Evolutionary conservation across 257 asterid species (phyloP), one percentile per base, ranked within the genome.

Genomic region (Solanum corneliomulleri): DNA sequence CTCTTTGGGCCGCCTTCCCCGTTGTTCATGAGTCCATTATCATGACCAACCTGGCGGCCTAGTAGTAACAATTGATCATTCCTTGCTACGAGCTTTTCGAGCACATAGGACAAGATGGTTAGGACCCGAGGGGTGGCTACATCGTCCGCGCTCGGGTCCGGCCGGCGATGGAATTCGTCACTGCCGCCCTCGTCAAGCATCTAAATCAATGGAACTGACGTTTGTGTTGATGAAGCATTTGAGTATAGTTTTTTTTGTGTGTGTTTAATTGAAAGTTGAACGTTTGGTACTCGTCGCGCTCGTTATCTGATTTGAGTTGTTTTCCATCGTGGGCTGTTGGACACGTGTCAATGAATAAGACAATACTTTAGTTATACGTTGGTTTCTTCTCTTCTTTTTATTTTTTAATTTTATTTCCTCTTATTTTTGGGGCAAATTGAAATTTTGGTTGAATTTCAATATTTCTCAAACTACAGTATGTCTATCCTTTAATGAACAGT

Each of bases 81-180:
- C 2, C 98, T 95, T 3, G 91, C 89, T 66, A 96, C 98, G 6
- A 96, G 90, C 87, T 91, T 96, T 78, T 95, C 98, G 6, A 96
- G 92, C 86, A 93, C 95, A 90, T 84, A 81, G 49, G 98, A 94
- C 2, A 96, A 86, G 83, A 93, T 89, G 88, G 95, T 89, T 5
- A 96, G 90, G 85, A 93, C 99, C 86, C 97, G 89, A 3, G 99
- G 99, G 31, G 90, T 86, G 1, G 93, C 33, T 25, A 91, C 88
- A 20, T 92, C 94, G 83, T 58, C 87, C 15, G 44, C 85, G 92
- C 58, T 87, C 20, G 92, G 90, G 88, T 90, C 95, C 49, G 91
- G 87, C 90, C 85, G 89, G 33, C 85, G 87, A 91, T 89, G 91
- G 66, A 14, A 89, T 70, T 29, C 92, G 88, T 85, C 90, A 87